Base-by-base conservation (phyloP, 768 basidiomycete genomes). In the Russula ochroleuca region DNA sequence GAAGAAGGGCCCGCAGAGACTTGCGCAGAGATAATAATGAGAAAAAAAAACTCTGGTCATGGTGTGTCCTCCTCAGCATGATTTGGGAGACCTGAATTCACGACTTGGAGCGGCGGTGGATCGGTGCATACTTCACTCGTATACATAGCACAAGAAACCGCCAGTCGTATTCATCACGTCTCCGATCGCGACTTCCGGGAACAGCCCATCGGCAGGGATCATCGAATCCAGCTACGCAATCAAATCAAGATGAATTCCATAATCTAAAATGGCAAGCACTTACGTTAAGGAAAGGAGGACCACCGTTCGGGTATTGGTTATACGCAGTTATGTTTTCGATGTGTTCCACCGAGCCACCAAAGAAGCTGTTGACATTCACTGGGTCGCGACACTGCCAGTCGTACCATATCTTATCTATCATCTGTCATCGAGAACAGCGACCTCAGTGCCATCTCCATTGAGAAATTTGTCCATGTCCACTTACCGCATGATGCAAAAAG, bases 351-450 rank as follows among this genome's bases (percentile, higher is more conserved):
- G 73, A 70, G 5, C 76, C 76, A 54, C 76, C 76, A 25, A 66
- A 64, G 64, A 70, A 76, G 33, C 70, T 69, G 52, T 63, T 59
- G 57, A 61, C 64, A 65, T 73, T 76, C 13, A 48, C 54, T 1
- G 64, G 33, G 59, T 73, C 48, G 13, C 59, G 60, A 57, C 62
- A 59, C 53, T 77, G 76, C 76, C 76, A 76, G 54, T 76, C 72
- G 56, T 53, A 75, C 76, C 76, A 77, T 17, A 76, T 58, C 61
- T 75, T 75, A 66, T 76, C 76, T 51, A 77, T 67, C 75, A 75
- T 76, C 72, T 72, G 59, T 37, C 25, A n/a, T 6, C 47, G n/a
- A 25, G 31, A 17, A 33, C 1, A 15, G 31, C 19, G 15, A n/a
- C 8, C 13, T 61, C 15, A 45, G 51, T 23, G n/a, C 7, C 23